These are phyloP conservation scores for Serendipita sp. DNA, from an alignment of 768 basidiomycete species.

Conservation along the genomic window DNA sequence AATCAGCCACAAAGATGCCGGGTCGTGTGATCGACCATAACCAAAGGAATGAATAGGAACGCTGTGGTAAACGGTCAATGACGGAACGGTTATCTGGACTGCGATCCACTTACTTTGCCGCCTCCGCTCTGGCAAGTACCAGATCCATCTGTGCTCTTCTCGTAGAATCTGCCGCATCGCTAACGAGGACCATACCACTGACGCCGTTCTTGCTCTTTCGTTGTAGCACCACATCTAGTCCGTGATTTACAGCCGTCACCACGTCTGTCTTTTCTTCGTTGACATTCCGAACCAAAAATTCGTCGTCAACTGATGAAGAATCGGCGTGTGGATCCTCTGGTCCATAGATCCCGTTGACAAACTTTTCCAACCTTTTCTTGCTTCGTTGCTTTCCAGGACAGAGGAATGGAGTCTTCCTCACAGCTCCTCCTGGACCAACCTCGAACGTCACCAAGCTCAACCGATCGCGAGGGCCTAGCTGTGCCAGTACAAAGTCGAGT, in stretches of 20 bases:
- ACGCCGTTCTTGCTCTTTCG: slow-evolving; percentile 82
- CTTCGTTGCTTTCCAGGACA: slow-evolving; percentile 52
- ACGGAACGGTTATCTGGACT: not conserved
- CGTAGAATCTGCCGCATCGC: slow-evolving; percentile 83
- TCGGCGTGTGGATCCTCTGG: slow-evolving; percentile 17
- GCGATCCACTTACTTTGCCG: slow-evolving; percentile 43
- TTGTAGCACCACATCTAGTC: slow-evolving; percentile 89
- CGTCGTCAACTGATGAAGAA: slow-evolving; percentile 23
- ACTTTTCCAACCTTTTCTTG: slow-evolving; percentile 51
- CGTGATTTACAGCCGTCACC: slow-evolving; percentile 95
- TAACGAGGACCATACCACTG: slow-evolving; percentile 83
- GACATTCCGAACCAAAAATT: slow-evolving; percentile 50
- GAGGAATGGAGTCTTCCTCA: slow-evolving; percentile 91
- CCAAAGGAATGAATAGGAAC: slow-evolving; percentile 96
- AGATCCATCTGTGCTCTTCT: slow-evolving; percentile 96
- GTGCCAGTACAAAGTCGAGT: slow-evolving; percentile 70
- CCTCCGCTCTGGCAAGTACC: slow-evolving; percentile 90
- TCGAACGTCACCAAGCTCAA: slow-evolving; percentile 87
- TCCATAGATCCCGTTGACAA: slow-evolving; percentile 52
- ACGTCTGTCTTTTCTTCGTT: slow-evolving; percentile 95
- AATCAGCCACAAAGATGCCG: slow-evolving; percentile 95
- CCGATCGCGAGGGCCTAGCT: slow-evolving; percentile 61
- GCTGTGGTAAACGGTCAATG: slow-evolving; percentile 13
- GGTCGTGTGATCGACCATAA: slow-evolving; percentile 93
- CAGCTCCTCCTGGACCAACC: slow-evolving; percentile 62